phyloP scores from a whole-genome alignment of 106 monocot species.

The Posidonia australis region DNA sequence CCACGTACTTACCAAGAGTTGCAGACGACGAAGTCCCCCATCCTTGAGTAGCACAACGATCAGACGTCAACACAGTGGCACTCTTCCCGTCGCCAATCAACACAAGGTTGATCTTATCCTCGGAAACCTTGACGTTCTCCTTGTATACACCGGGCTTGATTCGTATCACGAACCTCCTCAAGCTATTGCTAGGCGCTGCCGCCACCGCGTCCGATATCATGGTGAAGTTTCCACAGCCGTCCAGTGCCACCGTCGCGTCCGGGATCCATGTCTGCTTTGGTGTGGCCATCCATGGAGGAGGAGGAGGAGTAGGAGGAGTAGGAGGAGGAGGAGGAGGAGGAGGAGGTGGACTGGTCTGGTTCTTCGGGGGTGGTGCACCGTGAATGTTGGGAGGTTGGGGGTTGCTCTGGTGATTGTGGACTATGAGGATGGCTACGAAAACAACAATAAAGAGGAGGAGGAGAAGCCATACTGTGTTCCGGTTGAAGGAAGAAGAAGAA shows the following conservation, averaged over 20 bases:
- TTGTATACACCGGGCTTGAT: conserved; percentile 10
- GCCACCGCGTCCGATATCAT: conserved; percentile 7
- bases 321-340: neutral
- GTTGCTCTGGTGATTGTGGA: neutral
- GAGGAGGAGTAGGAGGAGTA: neutral
- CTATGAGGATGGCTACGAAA: neutral
- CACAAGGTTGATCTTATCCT: conserved; percentile 6
- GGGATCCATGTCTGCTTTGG: neutral
- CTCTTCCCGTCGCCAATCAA: conserved; percentile 15
- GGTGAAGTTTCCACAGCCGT: conserved; percentile 12
- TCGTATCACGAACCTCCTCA: conserved; percentile 1
- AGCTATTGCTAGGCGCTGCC: neutral
- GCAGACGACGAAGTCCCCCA: conserved; percentile 8
- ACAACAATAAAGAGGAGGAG: conserved; percentile 10
- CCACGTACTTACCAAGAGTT: conserved; percentile 9
- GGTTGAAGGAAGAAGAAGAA: neutral
- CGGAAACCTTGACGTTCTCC: conserved; percentile 4
- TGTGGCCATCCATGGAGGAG: neutral
- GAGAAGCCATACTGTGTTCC: conserved; percentile 8
- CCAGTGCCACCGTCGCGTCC: conserved; percentile 5
- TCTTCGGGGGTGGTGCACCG: too few species aligned
- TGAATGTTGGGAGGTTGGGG: too few species aligned
- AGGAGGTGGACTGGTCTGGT: neutral
- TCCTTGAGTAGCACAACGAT: neutral
- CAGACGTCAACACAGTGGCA: conserved; percentile 6